These are phyloP conservation scores for Aleurites moluccanus DNA, from an alignment of 441 rosid genomes.

Conservation along the genomic window DNA sequence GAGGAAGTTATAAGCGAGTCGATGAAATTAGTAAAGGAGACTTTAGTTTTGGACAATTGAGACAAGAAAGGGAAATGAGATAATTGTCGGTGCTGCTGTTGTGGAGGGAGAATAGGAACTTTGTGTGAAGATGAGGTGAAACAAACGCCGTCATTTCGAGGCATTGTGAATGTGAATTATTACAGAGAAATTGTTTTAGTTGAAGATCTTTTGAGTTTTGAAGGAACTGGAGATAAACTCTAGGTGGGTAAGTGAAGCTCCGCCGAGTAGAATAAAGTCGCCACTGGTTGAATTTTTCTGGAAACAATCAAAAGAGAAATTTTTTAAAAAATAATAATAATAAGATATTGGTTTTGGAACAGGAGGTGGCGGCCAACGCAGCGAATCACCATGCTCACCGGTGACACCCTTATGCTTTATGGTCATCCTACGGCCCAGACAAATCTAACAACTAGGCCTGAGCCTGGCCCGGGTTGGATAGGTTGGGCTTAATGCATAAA, in stretches of 20 bases:
- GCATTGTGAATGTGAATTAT: not conserved
- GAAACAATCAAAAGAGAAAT: not conserved
- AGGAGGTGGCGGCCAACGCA: too few species aligned
- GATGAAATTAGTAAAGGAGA: conserved; percentile 39
- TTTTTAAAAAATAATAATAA: too few species aligned
- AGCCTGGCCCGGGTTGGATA: too few species aligned
- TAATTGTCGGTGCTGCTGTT: not conserved
- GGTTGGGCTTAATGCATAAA: too few species aligned
- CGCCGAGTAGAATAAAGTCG: not conserved
- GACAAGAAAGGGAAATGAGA: conserved; percentile 24
- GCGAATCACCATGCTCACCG: too few species aligned
- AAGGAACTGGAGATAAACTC: not conserved
- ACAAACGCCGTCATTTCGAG: not conserved
- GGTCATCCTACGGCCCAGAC: too few species aligned
- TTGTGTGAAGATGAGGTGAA: conserved; percentile 36
- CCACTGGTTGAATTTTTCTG: not conserved
- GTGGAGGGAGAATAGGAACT: conserved; percentile 33
- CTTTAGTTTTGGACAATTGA: conserved; percentile 33
- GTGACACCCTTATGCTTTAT: too few species aligned
- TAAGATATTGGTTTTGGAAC: too few species aligned
- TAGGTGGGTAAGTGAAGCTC: not conserved
- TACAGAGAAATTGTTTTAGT: not conserved
- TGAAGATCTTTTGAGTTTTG: not conserved
- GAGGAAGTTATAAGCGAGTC: conserved; percentile 39
- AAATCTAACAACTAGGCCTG: too few species aligned